Evolutionary conservation across 164 flowering plant genomes (phyloP).

Genomic region (Platanus orientalis): DNA sequence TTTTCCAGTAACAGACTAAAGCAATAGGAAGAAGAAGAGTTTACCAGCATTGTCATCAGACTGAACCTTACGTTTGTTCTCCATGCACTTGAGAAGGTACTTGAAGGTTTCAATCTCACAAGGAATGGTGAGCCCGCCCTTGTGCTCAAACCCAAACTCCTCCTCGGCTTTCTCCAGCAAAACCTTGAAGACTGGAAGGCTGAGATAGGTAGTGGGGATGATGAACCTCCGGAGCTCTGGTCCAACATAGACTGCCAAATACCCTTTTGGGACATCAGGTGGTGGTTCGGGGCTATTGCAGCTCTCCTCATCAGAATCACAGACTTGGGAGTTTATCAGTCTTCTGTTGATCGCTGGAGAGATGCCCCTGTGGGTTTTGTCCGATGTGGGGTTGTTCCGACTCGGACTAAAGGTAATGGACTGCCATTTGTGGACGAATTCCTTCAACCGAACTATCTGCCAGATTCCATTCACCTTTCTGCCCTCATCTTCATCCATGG

Average conservation of each 20-base stretch:
- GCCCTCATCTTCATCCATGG: slow-evolving; percentile 54
- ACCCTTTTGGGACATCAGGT: slow-evolving; percentile 76
- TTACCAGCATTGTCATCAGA: background rate
- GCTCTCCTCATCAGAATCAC: slow-evolving; percentile 86
- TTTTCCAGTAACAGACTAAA: background rate
- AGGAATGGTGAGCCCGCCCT: slow-evolving; percentile 79
- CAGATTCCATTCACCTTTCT: slow-evolving; percentile 62
- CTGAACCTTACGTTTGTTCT: slow-evolving; percentile 34
- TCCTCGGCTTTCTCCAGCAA: slow-evolving; percentile 82
- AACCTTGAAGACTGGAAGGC: slow-evolving; percentile 63
- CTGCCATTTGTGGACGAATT: slow-evolving; percentile 76
- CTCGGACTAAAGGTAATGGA: slow-evolving; percentile 40
- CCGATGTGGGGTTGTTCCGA: slow-evolving; percentile 2
- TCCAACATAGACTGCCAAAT: slow-evolving; percentile 88
- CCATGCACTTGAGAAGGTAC: slow-evolving; percentile 76
- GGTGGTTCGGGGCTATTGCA: slow-evolving; percentile 69
- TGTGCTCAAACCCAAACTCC: slow-evolving; percentile 82
- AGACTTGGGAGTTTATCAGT: slow-evolving; percentile 22
- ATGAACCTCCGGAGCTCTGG: slow-evolving; percentile 87
- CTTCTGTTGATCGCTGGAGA: slow-evolving; percentile 51
- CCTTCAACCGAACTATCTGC: slow-evolving; percentile 77
- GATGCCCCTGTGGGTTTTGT: slow-evolving; percentile 33
- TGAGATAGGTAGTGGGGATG: slow-evolving; percentile 77
- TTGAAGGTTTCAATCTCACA: slow-evolving; percentile 93
- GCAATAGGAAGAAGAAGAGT: background rate